Evolutionary conservation across 331 rosid genomes (phyloP), one percentile per base, ranked within the genome.

Genomic region (Quercus tomentella): DNA sequence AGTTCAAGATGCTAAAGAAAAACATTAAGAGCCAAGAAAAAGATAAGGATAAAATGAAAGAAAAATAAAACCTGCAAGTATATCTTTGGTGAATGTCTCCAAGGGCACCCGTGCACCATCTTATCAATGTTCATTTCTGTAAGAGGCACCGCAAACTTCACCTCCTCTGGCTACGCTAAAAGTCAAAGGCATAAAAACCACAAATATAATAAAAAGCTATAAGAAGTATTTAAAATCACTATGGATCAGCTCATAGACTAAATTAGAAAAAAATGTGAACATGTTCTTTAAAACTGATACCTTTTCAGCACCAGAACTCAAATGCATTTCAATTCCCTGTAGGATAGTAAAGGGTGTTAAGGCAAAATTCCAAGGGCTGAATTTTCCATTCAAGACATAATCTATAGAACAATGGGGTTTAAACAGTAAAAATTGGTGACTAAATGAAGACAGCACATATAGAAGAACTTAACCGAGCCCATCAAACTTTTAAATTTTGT

Each of bases 281-380:
- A 73, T 69, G 62, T 35, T 49, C 71, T 78, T 73, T 63, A 17
- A 73, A 87, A 83, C 75, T 74, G 82, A 84, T 92, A 92, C 98
- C 98, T 94, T 92, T 28, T 94, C 94, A 74, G 76, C 72, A 70
- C 89, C 81, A 4, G 97, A 89, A 82, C 87, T 81, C 88, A 82
- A 55, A 4, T 87, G 91, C 99, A 96, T 96, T 89, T 96, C 99
- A 74, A 96, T 87, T 82, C 99, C 99, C 99, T 96, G 95, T 74
- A 73, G 75, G 70, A 80, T 70, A 76, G 75, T 10, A 31, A 49
- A 61, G 76, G 51, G 30, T 28, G 10, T 87, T 60, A 82, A 74
- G 37, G 76, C 35, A 70, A 75, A 67, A n/a, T 30, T 49, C 70
- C 5, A 74, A 67, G 9, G 22, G 57, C 73, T 28, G 31, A 66